Conservation (phyloP, 345 rosid species). For the Noccaea bulbosa region DNA sequence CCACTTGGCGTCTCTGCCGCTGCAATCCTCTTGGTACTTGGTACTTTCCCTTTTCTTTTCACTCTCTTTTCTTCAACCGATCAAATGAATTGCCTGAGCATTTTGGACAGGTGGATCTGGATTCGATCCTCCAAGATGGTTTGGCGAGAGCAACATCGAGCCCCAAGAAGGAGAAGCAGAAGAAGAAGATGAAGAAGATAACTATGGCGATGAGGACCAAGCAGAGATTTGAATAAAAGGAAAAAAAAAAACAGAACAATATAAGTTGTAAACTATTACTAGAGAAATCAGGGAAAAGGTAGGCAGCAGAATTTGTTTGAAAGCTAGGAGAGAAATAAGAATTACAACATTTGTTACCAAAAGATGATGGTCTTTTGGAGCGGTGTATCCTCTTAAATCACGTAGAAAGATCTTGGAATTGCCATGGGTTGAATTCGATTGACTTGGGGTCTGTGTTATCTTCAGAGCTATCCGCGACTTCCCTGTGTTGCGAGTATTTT, state of each 20-base stretch:
- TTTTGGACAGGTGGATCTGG: slow-evolving; percentile 68
- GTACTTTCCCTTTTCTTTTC: slow-evolving; percentile 35
- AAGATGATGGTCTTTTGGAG: slow-evolving; percentile 24
- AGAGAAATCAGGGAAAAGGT: slow-evolving; percentile 22
- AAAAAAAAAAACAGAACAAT: neutral
- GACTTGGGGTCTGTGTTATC: slow-evolving; percentile 50
- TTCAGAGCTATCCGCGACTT: slow-evolving; percentile 53
- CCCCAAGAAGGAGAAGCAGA: slow-evolving; percentile 43
- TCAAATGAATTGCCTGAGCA: neutral
- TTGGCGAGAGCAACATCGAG: slow-evolving; percentile 58
- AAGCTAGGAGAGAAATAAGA: slow-evolving; percentile 36
- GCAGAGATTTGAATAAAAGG: slow-evolving; percentile 9
- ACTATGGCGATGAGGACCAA: slow-evolving; percentile 29
- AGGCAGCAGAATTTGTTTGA: slow-evolving; percentile 21
- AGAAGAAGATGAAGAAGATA: slow-evolving; percentile 36
- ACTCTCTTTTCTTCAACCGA: neutral
- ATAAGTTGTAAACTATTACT: slow-evolving; percentile 36
- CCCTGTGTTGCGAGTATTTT: slow-evolving; percentile 61
- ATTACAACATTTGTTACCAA: slow-evolving; percentile 39
- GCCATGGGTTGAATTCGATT: slow-evolving; percentile 76
- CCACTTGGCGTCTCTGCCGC: slow-evolving; percentile 87
- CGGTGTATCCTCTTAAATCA: neutral
- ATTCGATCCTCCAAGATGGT: slow-evolving; percentile 92
- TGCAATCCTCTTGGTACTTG: slow-evolving; percentile 96
- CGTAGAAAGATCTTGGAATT: slow-evolving; percentile 49